Evolutionary conservation across 768 basidiomycete genomes (phyloP), one percentile per base, ranked within the genome.

Genomic region (Floccularia luteovirens): DNA sequence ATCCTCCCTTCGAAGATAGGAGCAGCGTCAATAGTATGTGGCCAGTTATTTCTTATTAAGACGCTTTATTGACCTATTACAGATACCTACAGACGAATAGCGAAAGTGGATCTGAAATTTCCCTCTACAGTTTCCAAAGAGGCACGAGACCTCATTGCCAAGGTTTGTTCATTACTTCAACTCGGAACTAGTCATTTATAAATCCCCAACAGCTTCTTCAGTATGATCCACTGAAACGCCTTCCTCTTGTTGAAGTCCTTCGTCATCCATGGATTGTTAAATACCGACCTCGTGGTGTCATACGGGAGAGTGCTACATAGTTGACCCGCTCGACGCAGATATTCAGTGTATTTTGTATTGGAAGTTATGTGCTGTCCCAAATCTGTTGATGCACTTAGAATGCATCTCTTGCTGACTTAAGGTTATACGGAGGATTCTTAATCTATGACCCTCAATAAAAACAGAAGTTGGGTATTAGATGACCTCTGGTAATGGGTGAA

Each of bases 21-120:
- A 72, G 56, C 39, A 89, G 88, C 31, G 75, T 82, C 37, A 77
- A 75, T 41, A 88, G 89, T 90, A 45, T 41, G 79, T 10, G n/a
- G 2, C 16, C 37, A 24, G 23, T 22, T 46, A 16, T 24, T 5
- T 22, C 32, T 24, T 4, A 11, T 16, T 42, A 4, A 24, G 17
- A 25, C 21, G 19, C n/a, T 23, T 23, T 7, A 23, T 37, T 44
- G 24, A 45, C 39, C 31, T 36, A 38, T 14, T 32, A 22, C 42
- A 87, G 93, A 89, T 28, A 97, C 94, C 0, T 94, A 96, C 58
- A 77, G 80, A 39, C 78, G 91, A 6, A 98, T 98, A 44, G 78
- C 84, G 17, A 79, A 72, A 45, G 89, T 93, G n/a, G 87, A 96
- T 53, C 73, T 94, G 39, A 66, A 60, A 27, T 77, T 86, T 44